Base-by-base conservation (phyloP, 2,329 filamentous ascomycete genomes). In the Trichoderma hamatum region DNA sequence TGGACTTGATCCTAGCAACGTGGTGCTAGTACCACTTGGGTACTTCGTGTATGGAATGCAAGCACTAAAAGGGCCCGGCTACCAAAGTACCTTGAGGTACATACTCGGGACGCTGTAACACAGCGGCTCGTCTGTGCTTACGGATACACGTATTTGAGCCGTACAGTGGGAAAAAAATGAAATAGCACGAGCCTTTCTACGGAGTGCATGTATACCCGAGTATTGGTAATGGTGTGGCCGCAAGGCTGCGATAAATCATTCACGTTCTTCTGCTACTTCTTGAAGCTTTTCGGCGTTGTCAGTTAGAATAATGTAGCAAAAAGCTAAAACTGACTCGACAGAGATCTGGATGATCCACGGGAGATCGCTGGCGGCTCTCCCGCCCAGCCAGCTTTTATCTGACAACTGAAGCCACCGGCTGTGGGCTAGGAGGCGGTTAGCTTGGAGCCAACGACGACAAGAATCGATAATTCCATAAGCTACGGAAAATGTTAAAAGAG, bases 331-430 rank as follows among this genome's bases (percentile, higher is more conserved):
- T 64, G 61, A 64, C 61, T 64, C 61, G 24, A 64, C 49, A 21
- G 26, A 32, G 61, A 55, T 64, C 61, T 32, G 46, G 61, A 51
- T 34, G 63, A 59, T 66, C 63, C 58, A 30, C 54, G 63, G 63
- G 63, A 58, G 63, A 66, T 66, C 52, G 54, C 46, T 43, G 28
- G 39, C 62, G 62, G 51, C 62, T 39, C 63, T 66, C 63, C 63
- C 63, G 63, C 63, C 21, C 28, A 30, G 52, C 63, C 54, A 66
- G 39, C 63, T 34, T 66, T 58, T 55, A 52, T 54, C 32, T 11
- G 39, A 14, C n/a, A 49, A 51, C n/a, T 63, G 60, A 52, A 19
- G 60, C 61, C 28, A 14, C 61, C 49, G 61, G 49, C 46, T 24
- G 62, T 24, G 52, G 28, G 30, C 62, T 55, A 64, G 55, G 62